These are phyloP conservation scores for Cryptosporidium bovis DNA, from an alignment of 169 alveolate species.

Conservation along the genomic window DNA sequence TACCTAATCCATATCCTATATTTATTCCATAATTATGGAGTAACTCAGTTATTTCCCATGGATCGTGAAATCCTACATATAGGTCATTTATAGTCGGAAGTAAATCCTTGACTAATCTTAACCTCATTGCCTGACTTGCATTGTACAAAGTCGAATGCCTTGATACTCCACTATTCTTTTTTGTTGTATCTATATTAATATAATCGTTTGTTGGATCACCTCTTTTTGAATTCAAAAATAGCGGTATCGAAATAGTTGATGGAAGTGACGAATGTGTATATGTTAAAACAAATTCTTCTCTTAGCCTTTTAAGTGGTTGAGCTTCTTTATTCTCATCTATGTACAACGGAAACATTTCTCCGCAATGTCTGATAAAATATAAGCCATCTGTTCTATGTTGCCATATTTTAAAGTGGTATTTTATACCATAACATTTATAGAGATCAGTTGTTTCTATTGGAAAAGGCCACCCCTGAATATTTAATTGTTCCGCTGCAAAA, in stretches of 20 bases:
- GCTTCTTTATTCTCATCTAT: conserved; percentile 57
- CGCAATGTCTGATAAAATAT: conserved; percentile 64
- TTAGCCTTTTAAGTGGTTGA: conserved; percentile 40
- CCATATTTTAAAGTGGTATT: conserved; percentile 53
- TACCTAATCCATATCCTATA: conserved; percentile 53
- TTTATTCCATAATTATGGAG: conserved; percentile 66
- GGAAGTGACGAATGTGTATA: conserved; percentile 46
- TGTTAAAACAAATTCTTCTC: conserved; percentile 51
- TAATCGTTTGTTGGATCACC: conserved; percentile 62
- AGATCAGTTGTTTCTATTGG: conserved; percentile 74
- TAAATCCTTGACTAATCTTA: conserved; percentile 28
- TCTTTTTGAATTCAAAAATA: conserved; percentile 51
- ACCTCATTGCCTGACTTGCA: conserved; percentile 74
- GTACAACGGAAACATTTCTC: conserved; percentile 65
- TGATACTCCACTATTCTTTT: conserved; percentile 8
- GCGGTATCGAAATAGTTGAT: conserved; percentile 53
- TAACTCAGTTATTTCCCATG: conserved; percentile 73
- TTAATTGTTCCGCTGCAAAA: conserved; percentile 43
- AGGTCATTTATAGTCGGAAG: conserved; percentile 62
- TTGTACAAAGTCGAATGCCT: conserved; percentile 13
- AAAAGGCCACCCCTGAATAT: conserved; percentile 74
- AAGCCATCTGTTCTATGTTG: conserved; percentile 73
- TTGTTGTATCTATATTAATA: neutral
- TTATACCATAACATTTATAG: conserved; percentile 36
- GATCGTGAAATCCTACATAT: conserved; percentile 63